phyloP scores from a whole-genome alignment of 169 alveolate genomes.

The Babesia bovis region DNA sequence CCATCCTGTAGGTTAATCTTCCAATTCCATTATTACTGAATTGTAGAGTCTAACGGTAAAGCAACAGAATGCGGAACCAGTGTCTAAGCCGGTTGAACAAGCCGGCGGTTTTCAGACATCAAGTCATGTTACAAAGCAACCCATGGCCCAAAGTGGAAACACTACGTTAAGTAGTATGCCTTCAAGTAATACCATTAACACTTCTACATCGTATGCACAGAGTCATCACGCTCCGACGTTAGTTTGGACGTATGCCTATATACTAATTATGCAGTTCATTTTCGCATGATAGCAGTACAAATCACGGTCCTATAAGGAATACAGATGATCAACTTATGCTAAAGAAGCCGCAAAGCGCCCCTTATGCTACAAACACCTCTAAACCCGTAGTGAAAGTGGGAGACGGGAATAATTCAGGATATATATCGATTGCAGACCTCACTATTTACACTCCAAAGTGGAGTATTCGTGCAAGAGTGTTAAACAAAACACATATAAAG shows the following conservation, averaged over 20 bases:
- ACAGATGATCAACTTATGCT: neutral
- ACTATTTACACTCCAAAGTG: slow-evolving; percentile 67
- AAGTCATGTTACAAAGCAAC: too few relatives aligned
- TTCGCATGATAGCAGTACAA: neutral
- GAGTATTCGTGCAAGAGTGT: slow-evolving; percentile 58
- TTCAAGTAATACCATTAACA: too few relatives aligned
- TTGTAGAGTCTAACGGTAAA: slow-evolving; percentile 7
- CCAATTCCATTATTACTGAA: neutral
- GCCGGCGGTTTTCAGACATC: too few relatives aligned
- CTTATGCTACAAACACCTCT: neutral
- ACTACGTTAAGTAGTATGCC: too few relatives aligned
- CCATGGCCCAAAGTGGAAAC: too few relatives aligned
- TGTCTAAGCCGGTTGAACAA: neutral
- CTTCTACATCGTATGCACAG: too few relatives aligned
- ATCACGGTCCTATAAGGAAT: neutral
- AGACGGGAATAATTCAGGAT: neutral
- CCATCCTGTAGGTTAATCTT: slow-evolving; percentile 33
- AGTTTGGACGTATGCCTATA: neutral
- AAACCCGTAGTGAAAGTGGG: slow-evolving; percentile 25
- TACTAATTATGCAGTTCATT: neutral
- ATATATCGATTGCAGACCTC: slow-evolving; percentile 46
- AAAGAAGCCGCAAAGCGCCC: slow-evolving; percentile 6
- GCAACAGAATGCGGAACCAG: neutral
- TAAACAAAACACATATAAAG: slow-evolving; percentile 53
- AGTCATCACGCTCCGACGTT: too few relatives aligned